Conservation (phyloP, 352 stramenopile genomes). For the Phytophthora agathidicida region DNA sequence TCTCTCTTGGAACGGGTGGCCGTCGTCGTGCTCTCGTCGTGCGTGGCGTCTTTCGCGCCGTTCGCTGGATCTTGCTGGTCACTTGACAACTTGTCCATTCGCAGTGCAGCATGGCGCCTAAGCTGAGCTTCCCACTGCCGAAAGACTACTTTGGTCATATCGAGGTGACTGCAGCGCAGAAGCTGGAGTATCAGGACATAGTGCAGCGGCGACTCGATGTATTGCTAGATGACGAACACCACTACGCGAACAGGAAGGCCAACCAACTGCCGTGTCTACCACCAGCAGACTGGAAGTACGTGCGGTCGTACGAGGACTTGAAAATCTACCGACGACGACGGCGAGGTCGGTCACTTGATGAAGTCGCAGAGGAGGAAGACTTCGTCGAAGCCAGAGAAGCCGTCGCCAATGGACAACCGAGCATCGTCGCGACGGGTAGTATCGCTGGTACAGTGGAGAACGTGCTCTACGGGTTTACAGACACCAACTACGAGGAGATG, state of each 20-base stretch:
- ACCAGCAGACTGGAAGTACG: constrained; percentile 45
- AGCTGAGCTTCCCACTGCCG: constrained; percentile 23
- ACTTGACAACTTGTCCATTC: constrained; percentile 16
- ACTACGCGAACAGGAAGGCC: constrained; percentile 20
- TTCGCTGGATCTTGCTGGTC: constrained; percentile 3
- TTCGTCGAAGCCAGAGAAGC: constrained; percentile 14
- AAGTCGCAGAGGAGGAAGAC: constrained; percentile 26
- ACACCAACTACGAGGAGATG: constrained; percentile 35
- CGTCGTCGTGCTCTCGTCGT: constrained; percentile 19
- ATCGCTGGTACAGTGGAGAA: constrained; percentile 40
- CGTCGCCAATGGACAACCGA: constrained; percentile 29
- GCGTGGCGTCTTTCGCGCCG: not conserved
- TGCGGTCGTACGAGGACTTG: constrained; percentile 41
- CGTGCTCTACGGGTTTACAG: constrained; percentile 37
- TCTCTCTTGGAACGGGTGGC: constrained; percentile 15
- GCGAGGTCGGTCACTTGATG: constrained; percentile 17
- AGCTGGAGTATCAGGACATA: constrained; percentile 35
- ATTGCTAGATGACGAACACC: constrained; percentile 34
- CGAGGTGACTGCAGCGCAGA: constrained; percentile 33
- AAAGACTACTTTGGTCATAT: constrained; percentile 37
- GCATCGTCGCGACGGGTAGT: constrained; percentile 43
- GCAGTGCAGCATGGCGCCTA: constrained; percentile 14
- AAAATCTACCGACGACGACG: constrained; percentile 38
- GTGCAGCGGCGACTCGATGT: constrained; percentile 23
- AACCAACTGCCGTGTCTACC: constrained; percentile 37